Conservation (phyloP, 306 rosid species). For the Begonia fuchsioides region DNA sequence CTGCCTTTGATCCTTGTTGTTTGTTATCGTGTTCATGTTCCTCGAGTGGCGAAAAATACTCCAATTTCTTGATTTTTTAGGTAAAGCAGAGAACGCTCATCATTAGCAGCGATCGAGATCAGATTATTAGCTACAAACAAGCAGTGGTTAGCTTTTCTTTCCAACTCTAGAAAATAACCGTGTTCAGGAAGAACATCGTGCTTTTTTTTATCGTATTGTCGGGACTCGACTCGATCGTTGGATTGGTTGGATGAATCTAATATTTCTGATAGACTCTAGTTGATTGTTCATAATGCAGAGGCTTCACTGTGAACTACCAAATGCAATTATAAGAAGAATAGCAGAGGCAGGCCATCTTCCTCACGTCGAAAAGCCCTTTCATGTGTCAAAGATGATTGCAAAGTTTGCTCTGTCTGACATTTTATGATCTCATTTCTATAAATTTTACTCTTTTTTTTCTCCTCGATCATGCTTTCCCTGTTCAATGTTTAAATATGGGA, state of each 20-base stretch:
- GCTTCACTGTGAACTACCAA: conserved; percentile 26
- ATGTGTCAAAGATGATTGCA: conserved; percentile 23
- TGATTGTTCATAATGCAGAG: conserved; percentile 20
- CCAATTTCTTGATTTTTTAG: conserved; percentile 5
- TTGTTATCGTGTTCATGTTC: too few relatives aligned
- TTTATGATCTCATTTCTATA: too few relatives aligned
- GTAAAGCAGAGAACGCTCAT: conserved; percentile 38
- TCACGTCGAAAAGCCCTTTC: conserved; percentile 28
- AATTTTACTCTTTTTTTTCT: too few relatives aligned
- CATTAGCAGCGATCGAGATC: conserved; percentile 33
- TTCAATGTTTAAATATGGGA: too few relatives aligned
- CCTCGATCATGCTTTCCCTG: too few relatives aligned
- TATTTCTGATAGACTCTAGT: too few relatives aligned
- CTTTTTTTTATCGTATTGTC: too few relatives aligned
- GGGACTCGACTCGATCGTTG: too few relatives aligned
- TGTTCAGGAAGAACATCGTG: too few relatives aligned
- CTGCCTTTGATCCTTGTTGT: too few relatives aligned
- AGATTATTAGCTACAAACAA: conserved; percentile 29
- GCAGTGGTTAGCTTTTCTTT: conserved; percentile 27
- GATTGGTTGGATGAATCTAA: too few relatives aligned
- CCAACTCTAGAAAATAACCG: not conserved
- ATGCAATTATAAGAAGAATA: conserved; percentile 19
- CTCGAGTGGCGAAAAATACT: too few relatives aligned
- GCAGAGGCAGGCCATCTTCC: conserved; percentile 35
- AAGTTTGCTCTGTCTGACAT: conserved; percentile 13